phyloP scores from a whole-genome alignment of 2,329 filamentous ascomycete genomes.

The Exophiala viscosa region DNA sequence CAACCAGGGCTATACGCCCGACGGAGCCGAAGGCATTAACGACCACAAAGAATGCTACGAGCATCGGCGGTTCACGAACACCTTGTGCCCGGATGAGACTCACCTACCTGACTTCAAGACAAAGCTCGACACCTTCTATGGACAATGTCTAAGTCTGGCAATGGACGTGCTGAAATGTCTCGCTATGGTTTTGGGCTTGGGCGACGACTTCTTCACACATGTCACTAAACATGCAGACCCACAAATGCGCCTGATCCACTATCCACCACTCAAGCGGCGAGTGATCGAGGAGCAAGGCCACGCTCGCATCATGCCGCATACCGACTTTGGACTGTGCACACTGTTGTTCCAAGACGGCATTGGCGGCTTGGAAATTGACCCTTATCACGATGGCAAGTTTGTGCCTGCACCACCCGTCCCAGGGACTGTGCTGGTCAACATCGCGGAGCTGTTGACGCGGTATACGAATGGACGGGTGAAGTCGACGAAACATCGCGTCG shows the following conservation, averaged over 20 bases:
- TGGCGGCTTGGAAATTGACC: slow-evolving; percentile 45
- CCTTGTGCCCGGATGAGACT: slow-evolving; percentile 25
- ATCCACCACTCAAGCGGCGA: slow-evolving; percentile 34
- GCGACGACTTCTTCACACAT: slow-evolving; percentile 54
- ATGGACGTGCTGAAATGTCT: slow-evolving; percentile 52
- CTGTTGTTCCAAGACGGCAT: slow-evolving; percentile 47
- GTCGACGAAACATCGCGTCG: slow-evolving; percentile 51
- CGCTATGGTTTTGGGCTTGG: slow-evolving; percentile 52
- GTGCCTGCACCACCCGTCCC: slow-evolving; percentile 34
- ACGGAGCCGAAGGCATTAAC: slow-evolving; percentile 20
- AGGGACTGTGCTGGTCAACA: slow-evolving; percentile 51
- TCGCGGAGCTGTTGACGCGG: slow-evolving; percentile 52
- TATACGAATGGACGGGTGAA: slow-evolving; percentile 52
- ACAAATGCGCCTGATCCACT: slow-evolving; percentile 30
- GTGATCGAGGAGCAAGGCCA: slow-evolving; percentile 14
- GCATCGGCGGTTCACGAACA: slow-evolving; percentile 21
- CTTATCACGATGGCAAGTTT: slow-evolving; percentile 18
- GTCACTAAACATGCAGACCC: slow-evolving; percentile 51
- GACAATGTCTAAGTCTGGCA: slow-evolving; percentile 50
- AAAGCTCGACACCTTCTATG: slow-evolving; percentile 39
- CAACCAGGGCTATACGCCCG: slow-evolving; percentile 24
- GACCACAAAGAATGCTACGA: slow-evolving; percentile 27
- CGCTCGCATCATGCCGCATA: slow-evolving; percentile 31
- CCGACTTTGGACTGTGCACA: slow-evolving; percentile 47
- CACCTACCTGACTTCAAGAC: slow-evolving; percentile 46